Evolutionary conservation across 1,284 basidiomycete genomes (phyloP), one percentile per base, ranked within the genome.

Genomic region (Porogramme epimiltina): DNA sequence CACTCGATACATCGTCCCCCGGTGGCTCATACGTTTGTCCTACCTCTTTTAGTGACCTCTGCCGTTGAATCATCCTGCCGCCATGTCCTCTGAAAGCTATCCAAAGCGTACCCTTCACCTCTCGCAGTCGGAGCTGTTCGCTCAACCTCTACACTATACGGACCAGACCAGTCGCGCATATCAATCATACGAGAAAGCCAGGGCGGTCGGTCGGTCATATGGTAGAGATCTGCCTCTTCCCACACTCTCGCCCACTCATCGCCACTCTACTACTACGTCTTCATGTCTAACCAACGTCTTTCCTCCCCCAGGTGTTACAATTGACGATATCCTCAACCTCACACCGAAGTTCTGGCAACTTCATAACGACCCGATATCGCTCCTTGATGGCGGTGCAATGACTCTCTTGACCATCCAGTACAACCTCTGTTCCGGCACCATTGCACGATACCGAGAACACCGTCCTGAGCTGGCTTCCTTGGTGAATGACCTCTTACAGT

Each of bases 401-500:
- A 73, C 69, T 3, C 52, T 74, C 9, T 54, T 73, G 11, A 74
- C 73, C 2, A 72, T 79, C 11, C 78, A 79, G 39, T 72, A 71
- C 52, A 79, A 79, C 50, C 66, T 77, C 5, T 65, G 63, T 10
- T 66, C 66, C 18, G 78, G 78, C 3, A 78, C 77, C 0, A 51
- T 80, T 16, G 70, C 70, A 4, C 64, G 59, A 3, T 71, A 68
- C 51, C 45, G 68, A 6, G 41, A 52, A 10, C 49, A 64, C 5
- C 65, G 69, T 31, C 69, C 69, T 2, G 70, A 73, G 38, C 57
- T 76, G 2, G 40, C 58, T 0, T 54, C 64, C 2, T 51, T 71
- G 4, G 52, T 58, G 24, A 54, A 61, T 10, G 59, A 61, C 18
- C 42, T 61, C 11, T 31, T 61, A 13, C 51, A 49, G 20, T 60